Base-by-base conservation (phyloP, 225 moss, liverwort and hornwort species). In the Bryoerythrophyllum caledonicum region DNA sequence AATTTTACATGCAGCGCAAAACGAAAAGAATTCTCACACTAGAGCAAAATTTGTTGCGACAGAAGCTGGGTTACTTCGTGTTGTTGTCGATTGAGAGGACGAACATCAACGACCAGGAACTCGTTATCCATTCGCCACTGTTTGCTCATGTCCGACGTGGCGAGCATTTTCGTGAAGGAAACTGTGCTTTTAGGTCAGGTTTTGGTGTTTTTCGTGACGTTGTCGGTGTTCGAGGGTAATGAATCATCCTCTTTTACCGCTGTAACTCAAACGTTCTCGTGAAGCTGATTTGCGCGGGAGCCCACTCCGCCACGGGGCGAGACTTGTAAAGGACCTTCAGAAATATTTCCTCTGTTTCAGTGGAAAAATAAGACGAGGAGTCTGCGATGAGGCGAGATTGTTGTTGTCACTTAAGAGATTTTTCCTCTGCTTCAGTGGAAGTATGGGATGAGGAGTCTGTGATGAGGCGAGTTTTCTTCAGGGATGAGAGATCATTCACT, bases 91-190 rank as follows among this genome's bases (percentile, higher is more conserved):
- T 65, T 61, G 59, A 44, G 19, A 19, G 2, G 63, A 61, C 34
- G 69, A 24, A 35, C 2, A 55, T 26, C 65, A 35, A 35, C 17
- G 71, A 61, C 82, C 82, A 82, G 75, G 71, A 71, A 76, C 62
- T 19, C 72, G 72, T 38, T 83, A 83, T 83, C 79, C 79, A 35
- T 43, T 79, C n/a, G 54, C 25, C 9, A 43, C 65, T 2, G 58
- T 21, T 26, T 10, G 37, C 41, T 24, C 23, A 20, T 43, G 8
- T 38, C 61, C 66, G 20, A 52, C 74, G 74, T 82, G 82, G 77
- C 73, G 62, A 32, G 23, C 15, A 15, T 51, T 52, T 60, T 46
- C 58, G 20, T 69, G 37, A 26, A 53, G 34, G 2, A 25, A 25
- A 7, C 48, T 25, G 6, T 46, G 35, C 51, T 63, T 52, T 63